Percentiles rank a stretch among this genome's conserved stretches.
phyloP scores from a whole-genome alignment of 768 basidiomycete genomes.

The Lactarius psammicola region DNA sequence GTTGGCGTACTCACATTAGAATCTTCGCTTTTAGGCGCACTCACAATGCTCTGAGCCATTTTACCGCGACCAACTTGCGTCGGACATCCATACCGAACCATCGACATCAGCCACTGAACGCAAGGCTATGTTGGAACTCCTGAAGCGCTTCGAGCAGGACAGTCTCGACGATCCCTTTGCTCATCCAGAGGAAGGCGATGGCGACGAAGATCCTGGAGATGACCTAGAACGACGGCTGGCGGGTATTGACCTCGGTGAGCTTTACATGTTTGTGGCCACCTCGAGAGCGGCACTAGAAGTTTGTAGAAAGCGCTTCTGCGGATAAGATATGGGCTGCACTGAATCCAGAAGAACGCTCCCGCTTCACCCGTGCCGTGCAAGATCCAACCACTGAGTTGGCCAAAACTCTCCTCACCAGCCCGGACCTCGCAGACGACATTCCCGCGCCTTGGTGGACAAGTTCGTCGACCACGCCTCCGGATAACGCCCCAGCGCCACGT shows the following conservation, averaged over 20 bases:
- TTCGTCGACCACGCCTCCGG: background rate
- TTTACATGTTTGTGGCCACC: background rate
- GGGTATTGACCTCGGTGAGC: constrained; percentile 61
- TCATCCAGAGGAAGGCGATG: constrained; percentile 40
- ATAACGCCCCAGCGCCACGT: constrained; percentile 11
- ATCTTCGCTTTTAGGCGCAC: constrained; percentile 47
- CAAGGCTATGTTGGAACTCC: constrained; percentile 62
- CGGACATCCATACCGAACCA: constrained; percentile 55
- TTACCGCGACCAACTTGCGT: constrained; percentile 71
- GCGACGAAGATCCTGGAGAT: constrained; percentile 23
- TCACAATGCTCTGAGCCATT: constrained; percentile 78
- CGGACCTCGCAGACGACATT: constrained; percentile 50
- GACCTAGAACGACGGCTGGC: constrained; percentile 49
- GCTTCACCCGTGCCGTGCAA: constrained; percentile 56
- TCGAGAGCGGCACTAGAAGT: background rate
- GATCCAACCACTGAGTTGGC: constrained; percentile 64
- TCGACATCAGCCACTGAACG: constrained; percentile 59
- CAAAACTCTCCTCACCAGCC: constrained; percentile 56
- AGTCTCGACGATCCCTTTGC: constrained; percentile 40
- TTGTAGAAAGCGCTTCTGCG: constrained; percentile 52
- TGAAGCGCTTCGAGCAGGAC: constrained; percentile 72
- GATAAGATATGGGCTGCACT: constrained; percentile 62
- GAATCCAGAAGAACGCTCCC: constrained; percentile 55
- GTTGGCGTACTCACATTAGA: background rate
- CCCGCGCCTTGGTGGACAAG: constrained; percentile 69